Evolutionary conservation across 495 filamentous ascomycete genomes (phyloP), one percentile per base, ranked within the genome.

Genomic region (Tuber borchii): DNA sequence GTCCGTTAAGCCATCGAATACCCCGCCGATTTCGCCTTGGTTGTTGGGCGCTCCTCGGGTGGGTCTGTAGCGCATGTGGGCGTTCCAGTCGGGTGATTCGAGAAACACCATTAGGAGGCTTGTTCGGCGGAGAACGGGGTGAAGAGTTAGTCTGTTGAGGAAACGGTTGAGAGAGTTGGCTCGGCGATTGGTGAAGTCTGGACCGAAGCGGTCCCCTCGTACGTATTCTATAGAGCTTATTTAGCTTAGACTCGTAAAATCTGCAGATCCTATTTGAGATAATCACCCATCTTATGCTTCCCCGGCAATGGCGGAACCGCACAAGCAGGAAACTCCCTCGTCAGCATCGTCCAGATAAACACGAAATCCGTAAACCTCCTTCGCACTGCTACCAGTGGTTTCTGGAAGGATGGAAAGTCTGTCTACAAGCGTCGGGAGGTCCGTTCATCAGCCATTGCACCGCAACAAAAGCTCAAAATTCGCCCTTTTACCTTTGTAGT

Each of bases 291-390:
- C 83, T 97, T 97, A 87, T 98, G 94, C 85, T 99, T 99, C 84
- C 98, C 95, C 69, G 95, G 95, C 75, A 98, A 87, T 70, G 95
- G 95, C 56, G 95, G 95, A 19, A 99, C 94, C 65, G 95, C 96
- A 85, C 90, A 93, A 83, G 91, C 91, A 45, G 93, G 93, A 81
- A 93, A 98, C 82, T 97, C 93, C 79, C 90, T 89, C 73, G 87
- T 90, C 61, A 99, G 89, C 43, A 90, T 90, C 84, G 97, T 98
- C 87, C 92, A 97, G 74, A 99, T 90, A 83, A 97, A 99, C 76
- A 96, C 91, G 83, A 99, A 99, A 84, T 99, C 95, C 74, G 94
- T 97, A 83, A 97, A 99, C 78, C 95, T 91, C 76, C 95, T 89
- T 73, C 96, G 93, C 61, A 97, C 92, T 42, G 85, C 85, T 76